A percentile compares a stretch with the other conserved stretches of the same genome.
phyloP scores from a whole-genome alignment of 1,284 basidiomycete species.

The Austroboletus niveus region DNA sequence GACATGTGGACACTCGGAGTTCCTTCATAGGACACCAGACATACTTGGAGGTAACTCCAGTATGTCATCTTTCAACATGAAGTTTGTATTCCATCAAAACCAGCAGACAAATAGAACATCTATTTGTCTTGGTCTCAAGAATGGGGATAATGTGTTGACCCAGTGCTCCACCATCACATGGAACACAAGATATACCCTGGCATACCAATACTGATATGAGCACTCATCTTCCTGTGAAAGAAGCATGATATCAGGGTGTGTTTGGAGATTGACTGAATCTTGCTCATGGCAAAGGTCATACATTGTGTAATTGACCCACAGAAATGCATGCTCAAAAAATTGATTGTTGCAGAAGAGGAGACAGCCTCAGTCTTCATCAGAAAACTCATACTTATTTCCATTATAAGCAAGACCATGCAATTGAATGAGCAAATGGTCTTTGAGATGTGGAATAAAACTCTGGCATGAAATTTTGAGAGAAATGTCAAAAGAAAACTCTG shows the following conservation, averaged over 20 bases:
- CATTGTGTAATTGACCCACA: constrained; percentile 28
- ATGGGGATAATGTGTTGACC: background rate
- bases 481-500: too few relatives aligned
- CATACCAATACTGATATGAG: constrained; percentile 36
- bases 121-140: background rate
- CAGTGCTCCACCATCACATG: constrained; percentile 23
- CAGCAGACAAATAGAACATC: background rate
- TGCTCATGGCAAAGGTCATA: constrained; percentile 27
- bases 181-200: background rate
- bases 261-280: constrained; percentile 23
- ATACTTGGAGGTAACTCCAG: too few relatives aligned
- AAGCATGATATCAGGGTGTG: constrained; percentile 9
- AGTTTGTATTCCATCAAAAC: background rate
- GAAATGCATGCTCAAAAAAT: constrained; percentile 10
- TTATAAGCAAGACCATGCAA: constrained; percentile 23
- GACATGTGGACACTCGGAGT: too few relatives aligned
- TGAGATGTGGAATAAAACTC: constrained; percentile 27
- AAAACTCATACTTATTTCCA: constrained; percentile 31
- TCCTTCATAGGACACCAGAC: too few relatives aligned
- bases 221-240: constrained; percentile 9
- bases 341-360: constrained; percentile 7
- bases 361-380: constrained; percentile 21
- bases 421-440: constrained; percentile 31
- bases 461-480: background rate
- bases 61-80: too few relatives aligned